Evolutionary conservation across 139 green algal species (phyloP).

Genomic region (Pedinophyceae sp.): DNA sequence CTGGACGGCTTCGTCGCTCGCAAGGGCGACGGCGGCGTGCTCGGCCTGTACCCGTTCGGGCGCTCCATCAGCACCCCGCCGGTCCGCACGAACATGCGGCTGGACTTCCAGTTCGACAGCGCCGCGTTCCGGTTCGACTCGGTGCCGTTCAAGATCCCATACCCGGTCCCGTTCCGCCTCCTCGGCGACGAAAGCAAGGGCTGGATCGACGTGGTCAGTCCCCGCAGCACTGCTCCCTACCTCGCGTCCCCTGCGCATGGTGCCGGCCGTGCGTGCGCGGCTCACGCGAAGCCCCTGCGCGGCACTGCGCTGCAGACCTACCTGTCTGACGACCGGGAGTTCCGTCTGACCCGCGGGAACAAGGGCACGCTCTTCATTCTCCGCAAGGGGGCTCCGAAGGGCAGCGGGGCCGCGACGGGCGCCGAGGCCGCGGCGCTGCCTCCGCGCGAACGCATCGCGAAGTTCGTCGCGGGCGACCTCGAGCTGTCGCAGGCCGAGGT

Average conservation of each 20-base stretch:
- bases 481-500: conserved; percentile 18
- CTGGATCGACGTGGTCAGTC: conserved; percentile 73
- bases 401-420: too few relatives aligned
- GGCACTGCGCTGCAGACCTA: too few relatives aligned
- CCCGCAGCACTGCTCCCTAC: too few relatives aligned
- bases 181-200: conserved; percentile 87
- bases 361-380: conserved; percentile 49
- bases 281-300: too few relatives aligned
- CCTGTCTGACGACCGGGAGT: conserved; percentile 34
- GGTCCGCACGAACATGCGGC: conserved; percentile 29
- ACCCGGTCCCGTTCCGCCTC: conserved; percentile 88
- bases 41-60: conserved; percentile 55
- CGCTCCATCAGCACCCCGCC: conserved; percentile 42
- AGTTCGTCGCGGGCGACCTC: conserved; percentile 12
- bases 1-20: conserved; percentile 39
- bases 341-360: conserved; percentile 67
- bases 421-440: not conserved
- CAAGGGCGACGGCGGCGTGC: not conserved
- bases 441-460: not conserved
- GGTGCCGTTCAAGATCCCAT: conserved; percentile 76
- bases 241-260: too few relatives aligned
- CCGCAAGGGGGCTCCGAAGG: conserved; percentile 11
- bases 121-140: conserved; percentile 72
- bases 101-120: conserved; percentile 73
- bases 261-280: too few relatives aligned